Conservation (phyloP, 192 early-diverging fungal species). For the Coemansia guatemalensis region DNA sequence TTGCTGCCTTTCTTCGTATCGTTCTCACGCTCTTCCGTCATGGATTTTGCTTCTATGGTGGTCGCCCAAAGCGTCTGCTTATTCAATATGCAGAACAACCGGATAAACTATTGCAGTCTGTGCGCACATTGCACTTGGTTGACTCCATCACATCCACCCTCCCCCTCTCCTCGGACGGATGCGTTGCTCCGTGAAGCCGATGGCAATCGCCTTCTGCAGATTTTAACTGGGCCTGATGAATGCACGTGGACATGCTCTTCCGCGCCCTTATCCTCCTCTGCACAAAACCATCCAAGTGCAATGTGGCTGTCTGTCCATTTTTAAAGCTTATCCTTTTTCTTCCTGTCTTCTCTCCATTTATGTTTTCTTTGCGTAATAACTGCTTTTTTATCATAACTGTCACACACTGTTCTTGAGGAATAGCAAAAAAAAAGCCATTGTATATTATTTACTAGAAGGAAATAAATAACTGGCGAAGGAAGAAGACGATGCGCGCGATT, state of each 20-base stretch:
- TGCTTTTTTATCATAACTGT: too few species aligned
- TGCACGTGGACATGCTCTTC: background rate
- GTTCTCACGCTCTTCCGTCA: too few species aligned
- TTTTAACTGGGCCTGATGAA: background rate
- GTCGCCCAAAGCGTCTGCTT: too few species aligned
- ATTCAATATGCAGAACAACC: too few species aligned
- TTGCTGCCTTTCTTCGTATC: too few species aligned
- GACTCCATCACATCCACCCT: too few species aligned
- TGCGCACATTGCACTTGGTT: too few species aligned
- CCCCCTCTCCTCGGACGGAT: too few species aligned
- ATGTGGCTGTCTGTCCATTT: too few species aligned
- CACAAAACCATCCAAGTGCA: too few species aligned
- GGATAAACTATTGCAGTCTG: too few species aligned
- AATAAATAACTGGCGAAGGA: background rate
- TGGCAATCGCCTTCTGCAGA: background rate
- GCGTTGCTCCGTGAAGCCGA: background rate
- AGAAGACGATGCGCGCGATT: conserved; percentile 47
- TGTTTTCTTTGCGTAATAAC: background rate
- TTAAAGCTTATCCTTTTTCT: background rate
- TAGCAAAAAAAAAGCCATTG: background rate
- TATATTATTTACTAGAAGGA: background rate
- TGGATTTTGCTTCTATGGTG: too few species aligned
- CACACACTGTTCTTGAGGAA: background rate
- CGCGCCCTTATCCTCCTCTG: background rate
- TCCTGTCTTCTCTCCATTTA: background rate